Percentiles rank a stretch among this genome's conserved stretches.
Evolutionary conservation across 1,284 basidiomycete species (phyloP).

Genomic region (Melampsora larici-populina): DNA sequence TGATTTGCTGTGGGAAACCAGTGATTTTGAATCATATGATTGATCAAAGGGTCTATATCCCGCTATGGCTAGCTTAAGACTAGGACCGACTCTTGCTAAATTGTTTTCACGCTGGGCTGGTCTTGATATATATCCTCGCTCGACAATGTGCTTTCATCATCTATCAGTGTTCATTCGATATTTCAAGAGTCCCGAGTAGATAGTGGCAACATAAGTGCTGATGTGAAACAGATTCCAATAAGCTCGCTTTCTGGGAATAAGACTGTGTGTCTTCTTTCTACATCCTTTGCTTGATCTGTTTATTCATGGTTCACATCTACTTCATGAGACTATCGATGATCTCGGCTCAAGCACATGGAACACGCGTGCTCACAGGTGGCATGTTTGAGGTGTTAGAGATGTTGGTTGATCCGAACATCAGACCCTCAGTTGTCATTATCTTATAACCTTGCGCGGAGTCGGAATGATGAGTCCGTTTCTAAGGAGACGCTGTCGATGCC

Average conservation of each 20-base stretch:
- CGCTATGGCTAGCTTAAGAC: neutral
- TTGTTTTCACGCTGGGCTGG: neutral
- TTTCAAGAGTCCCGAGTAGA: neutral
- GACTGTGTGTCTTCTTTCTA: neutral
- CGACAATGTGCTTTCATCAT: neutral
- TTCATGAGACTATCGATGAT: neutral
- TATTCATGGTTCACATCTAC: neutral
- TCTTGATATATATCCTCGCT: conserved; percentile 9
- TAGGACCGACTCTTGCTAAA: neutral
- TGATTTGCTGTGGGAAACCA: neutral
- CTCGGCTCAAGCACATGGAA: neutral
- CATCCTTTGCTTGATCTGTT: conserved; percentile 1
- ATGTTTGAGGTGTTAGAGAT: neutral
- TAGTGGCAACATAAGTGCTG: neutral
- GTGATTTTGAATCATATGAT: no score
- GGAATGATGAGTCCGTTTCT: conserved; percentile 3
- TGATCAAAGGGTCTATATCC: neutral
- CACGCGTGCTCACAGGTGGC: neutral
- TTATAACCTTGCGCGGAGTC: neutral
- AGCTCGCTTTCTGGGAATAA: neutral
- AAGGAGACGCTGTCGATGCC: neutral
- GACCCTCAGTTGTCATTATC: neutral
- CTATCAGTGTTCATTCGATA: neutral
- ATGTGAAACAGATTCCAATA: conserved; percentile 5
- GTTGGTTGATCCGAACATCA: neutral